Conservation (phyloP, 108 stramenopile species). For the Conticribra guillardii region DNA sequence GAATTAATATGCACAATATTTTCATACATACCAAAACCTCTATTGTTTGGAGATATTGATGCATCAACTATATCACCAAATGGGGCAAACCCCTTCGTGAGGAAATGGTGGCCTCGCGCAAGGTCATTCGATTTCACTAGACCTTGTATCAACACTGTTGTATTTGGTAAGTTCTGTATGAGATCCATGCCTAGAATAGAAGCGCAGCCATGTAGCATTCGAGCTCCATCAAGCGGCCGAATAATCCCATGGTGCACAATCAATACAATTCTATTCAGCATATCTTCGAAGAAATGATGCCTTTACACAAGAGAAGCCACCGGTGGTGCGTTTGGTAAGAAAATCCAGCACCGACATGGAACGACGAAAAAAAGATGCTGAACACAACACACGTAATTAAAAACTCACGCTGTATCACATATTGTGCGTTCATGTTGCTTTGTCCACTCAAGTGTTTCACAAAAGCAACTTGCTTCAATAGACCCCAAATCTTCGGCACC, state of each 20-base stretch:
- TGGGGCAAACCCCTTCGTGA: conserved; percentile 54
- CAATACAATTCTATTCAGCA: conserved; percentile 73
- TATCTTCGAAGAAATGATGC: conserved; percentile 72
- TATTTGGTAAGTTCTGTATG: conserved; percentile 66
- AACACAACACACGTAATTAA: background rate
- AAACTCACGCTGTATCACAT: conserved; percentile 58
- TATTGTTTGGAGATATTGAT: conserved; percentile 72
- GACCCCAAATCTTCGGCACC: conserved; percentile 55
- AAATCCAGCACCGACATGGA: background rate
- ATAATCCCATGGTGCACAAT: conserved; percentile 72
- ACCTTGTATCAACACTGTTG: conserved; percentile 70
- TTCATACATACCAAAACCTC: conserved; percentile 71
- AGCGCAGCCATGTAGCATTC: conserved; percentile 83
- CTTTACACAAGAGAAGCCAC: conserved; percentile 33
- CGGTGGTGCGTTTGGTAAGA: too few relatives aligned
- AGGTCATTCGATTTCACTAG: conserved; percentile 77
- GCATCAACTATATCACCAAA: conserved; percentile 82
- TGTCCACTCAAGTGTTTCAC: conserved; percentile 75
- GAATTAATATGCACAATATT: background rate
- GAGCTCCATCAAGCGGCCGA: conserved; percentile 72
- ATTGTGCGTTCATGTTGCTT: conserved; percentile 60
- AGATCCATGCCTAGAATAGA: conserved; percentile 70
- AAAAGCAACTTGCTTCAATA: conserved; percentile 81
- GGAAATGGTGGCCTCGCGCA: conserved; percentile 35
- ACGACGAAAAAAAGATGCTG: background rate